Evolutionary conservation across 176 grass and related monocot species (phyloP), one percentile per base, ranked within the genome.

Genomic region (Rhipidocladum racemiflorum): DNA sequence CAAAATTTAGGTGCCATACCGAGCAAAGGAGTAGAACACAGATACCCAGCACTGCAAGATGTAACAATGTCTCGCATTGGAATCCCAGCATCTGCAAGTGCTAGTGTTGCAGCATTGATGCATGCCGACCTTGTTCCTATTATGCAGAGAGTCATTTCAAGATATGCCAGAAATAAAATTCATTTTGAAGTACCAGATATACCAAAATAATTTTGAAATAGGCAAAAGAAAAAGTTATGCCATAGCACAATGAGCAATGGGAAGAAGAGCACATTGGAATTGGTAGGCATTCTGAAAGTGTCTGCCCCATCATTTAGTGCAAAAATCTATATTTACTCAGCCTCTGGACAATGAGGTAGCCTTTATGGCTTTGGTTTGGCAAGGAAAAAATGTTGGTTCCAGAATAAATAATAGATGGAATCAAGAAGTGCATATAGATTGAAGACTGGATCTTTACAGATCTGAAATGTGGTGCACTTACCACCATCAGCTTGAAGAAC

Each of bases 401-500:
- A 42, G 5, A 76, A 78, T 59, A 88, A 75, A 76, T 38, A 44
- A 27, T 75, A 61, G 34, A 72, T 0, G 8, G 16, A 17, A 12
- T 65, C 42, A 51, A 61, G 30, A 48, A 32, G 21, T 36, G 30
- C 53, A 88, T 77, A 85, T 48, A 67, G 59, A 38, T 32, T 38
- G 71, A 20, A 62, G 62, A 55, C 13, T 3, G 18, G 15, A 63
- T 27, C 44, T 78, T 30, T 14, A 72, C 28, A 15, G 21, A 28
- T 73, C 30, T 42, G 18, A 68, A 89, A 83, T 42, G 46, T 45
- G 63, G 34, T 45, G 40, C 4, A 24, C 72, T 68, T 84, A 95
- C 96, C 96, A 80, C 91, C 92, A 93, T 99, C 91, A 90, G 92
- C 92, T 91, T 99, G 92, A 87, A 99, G 96, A 88, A 99, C 91